A percentile compares a stretch with the other conserved stretches of the same genome.
phyloP scores from a whole-genome alignment of 2,329 filamentous ascomycete genomes.

The Penicillium sp. region DNA sequence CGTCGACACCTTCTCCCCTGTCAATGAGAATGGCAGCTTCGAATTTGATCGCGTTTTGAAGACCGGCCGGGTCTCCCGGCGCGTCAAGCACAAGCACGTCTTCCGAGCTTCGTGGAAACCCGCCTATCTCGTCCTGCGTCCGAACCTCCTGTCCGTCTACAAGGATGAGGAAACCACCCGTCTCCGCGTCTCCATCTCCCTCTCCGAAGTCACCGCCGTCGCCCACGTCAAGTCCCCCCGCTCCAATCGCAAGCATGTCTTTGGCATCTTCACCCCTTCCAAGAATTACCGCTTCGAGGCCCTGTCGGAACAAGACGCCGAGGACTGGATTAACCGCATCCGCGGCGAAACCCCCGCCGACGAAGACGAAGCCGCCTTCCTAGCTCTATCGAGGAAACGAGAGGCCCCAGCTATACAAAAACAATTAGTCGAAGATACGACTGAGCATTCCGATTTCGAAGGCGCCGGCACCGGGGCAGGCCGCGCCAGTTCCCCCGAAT shows the following conservation, averaged over 20 bases:
- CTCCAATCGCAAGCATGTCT: conserved; percentile 81
- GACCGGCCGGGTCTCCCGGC: conserved; percentile 80
- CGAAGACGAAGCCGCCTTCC: conserved; percentile 83
- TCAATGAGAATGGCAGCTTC: conserved; percentile 94
- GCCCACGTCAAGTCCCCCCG: conserved; percentile 87
- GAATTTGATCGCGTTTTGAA: conserved; percentile 94
- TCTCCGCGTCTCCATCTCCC: conserved; percentile 81
- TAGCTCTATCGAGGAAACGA: conserved; percentile 42
- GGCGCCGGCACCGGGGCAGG: conserved; percentile 16
- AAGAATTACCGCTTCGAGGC: conserved; percentile 92
- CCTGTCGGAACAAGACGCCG: conserved; percentile 69
- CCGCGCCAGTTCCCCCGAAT: conserved; percentile 39
- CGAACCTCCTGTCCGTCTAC: conserved; percentile 89
- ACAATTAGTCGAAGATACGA: conserved; percentile 41
- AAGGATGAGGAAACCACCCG: conserved; percentile 88
- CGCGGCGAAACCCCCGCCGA: conserved; percentile 79
- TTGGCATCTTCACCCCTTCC: conserved; percentile 87
- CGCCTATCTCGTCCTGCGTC: conserved; percentile 84
- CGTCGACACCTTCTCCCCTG: conserved; percentile 73
- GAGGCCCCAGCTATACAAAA: conserved; percentile 27
- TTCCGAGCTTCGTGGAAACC: conserved; percentile 80
- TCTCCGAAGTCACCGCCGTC: conserved; percentile 89
- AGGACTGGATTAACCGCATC: conserved; percentile 84
- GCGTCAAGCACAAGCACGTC: conserved; percentile 92
- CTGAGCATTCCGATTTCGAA: conserved; percentile 47